Evolutionary conservation across 176 grass and related monocot species (phyloP).

Genomic region (Leersia perrieri): DNA sequence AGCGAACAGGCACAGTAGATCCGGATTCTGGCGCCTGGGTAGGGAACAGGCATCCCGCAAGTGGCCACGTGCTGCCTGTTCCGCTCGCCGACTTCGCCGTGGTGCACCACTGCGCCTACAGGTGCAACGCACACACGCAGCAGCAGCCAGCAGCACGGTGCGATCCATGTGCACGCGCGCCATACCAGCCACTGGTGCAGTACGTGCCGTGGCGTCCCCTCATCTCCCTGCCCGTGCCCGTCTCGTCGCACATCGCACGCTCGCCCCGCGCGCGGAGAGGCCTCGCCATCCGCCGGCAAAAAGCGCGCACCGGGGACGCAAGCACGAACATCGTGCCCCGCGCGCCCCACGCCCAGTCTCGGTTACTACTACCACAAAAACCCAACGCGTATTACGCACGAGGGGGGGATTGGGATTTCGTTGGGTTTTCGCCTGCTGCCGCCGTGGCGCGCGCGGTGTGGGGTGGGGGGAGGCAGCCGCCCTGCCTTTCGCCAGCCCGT

Average conservation of each 20-base stretch:
- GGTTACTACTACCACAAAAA: background rate
- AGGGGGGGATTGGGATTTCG: background rate
- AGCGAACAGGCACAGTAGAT: conserved; percentile 20
- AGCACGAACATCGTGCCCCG: background rate
- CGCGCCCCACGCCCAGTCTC: background rate
- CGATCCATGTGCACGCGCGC: background rate
- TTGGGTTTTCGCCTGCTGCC: background rate
- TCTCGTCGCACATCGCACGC: background rate
- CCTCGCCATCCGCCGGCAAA: background rate
- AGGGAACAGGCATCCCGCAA: conserved; percentile 39
- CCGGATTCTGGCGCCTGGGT: conserved; percentile 6
- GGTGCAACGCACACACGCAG: too few relatives aligned
- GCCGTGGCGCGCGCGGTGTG: background rate
- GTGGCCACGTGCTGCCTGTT: conserved; percentile 31
- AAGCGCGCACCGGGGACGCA: background rate
- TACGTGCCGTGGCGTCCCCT: background rate
- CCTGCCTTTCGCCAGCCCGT: background rate
- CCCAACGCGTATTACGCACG: background rate
- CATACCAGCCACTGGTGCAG: background rate
- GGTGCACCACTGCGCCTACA: background rate
- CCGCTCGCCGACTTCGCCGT: background rate
- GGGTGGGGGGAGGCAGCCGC: background rate
- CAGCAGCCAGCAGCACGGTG: too few relatives aligned
- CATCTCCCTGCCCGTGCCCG: too few relatives aligned
- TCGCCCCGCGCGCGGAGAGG: too few relatives aligned